Evolutionary conservation across 768 basidiomycete genomes (phyloP).

Genomic region (Hygrocybe punicea): DNA sequence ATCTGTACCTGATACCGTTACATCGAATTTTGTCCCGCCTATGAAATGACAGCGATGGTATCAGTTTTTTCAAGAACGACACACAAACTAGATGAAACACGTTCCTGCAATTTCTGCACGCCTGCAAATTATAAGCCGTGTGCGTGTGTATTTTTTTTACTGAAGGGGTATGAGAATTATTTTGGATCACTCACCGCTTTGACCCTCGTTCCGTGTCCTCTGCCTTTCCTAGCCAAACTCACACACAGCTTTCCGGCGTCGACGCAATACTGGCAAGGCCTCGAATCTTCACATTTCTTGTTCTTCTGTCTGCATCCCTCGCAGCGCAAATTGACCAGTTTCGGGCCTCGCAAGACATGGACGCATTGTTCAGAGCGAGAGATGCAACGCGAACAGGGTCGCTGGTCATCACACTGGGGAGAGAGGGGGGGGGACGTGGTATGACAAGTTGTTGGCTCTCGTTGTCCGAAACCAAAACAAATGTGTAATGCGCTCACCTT

Average conservation of each 20-base stretch:
- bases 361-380: slow-evolving; percentile 53
- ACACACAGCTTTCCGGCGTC: slow-evolving; percentile 48
- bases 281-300: slow-evolving; percentile 55
- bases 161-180: slow-evolving; percentile 13
- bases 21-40: slow-evolving; percentile 65
- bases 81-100: slow-evolving; percentile 12
- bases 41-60: slow-evolving; percentile 9
- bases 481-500: too few relatives aligned
- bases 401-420: slow-evolving; percentile 54
- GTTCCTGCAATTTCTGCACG: slow-evolving; percentile 60
- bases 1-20: slow-evolving; percentile 50
- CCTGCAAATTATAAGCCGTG: too few relatives aligned
- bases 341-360: slow-evolving; percentile 53
- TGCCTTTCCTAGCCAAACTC: slow-evolving; percentile 49
- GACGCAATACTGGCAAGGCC: slow-evolving; percentile 54
- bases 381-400: slow-evolving; percentile 60
- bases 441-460: too few relatives aligned
- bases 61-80: slow-evolving; percentile 12
- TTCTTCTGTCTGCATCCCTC: slow-evolving; percentile 55
- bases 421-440: too few relatives aligned
- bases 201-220: slow-evolving; percentile 58
- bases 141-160: too few relatives aligned
- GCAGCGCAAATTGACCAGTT: slow-evolving; percentile 57
- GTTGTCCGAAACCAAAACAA: too few relatives aligned
- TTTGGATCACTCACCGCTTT: slow-evolving; percentile 48